These are phyloP conservation scores for Saccharomyces pastorianus DNA, from an alignment of 1,139 yeast genomes.

Conservation along the genomic window DNA sequence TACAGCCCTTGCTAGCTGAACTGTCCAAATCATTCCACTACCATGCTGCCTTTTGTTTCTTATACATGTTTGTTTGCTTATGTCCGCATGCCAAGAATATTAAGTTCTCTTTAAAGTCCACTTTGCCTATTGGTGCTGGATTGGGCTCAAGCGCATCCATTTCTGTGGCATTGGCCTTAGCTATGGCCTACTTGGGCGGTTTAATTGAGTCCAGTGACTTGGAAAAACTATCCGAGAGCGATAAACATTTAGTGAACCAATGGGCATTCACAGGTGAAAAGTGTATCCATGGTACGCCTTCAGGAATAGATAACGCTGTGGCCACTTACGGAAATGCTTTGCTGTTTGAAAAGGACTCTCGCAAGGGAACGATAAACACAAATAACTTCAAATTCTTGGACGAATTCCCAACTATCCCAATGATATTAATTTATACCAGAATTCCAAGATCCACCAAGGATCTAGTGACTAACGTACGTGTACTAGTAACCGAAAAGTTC, in stretches of 20 bases:
- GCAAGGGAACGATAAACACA: constrained; percentile 15
- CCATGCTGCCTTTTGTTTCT: constrained; percentile 78
- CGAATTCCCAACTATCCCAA: constrained; percentile 56
- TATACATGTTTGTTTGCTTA: constrained; percentile 62
- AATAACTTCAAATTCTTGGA: constrained; percentile 18
- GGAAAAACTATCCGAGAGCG: constrained; percentile 33
- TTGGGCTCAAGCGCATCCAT: constrained; percentile 91
- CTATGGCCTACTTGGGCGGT: constrained; percentile 57
- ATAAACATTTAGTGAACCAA: constrained; percentile 56
- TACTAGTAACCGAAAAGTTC: constrained; percentile 39
- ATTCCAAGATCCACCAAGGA: constrained; percentile 83
- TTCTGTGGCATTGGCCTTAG: constrained; percentile 76
- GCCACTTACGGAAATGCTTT: constrained; percentile 97
- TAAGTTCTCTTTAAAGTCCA: constrained; percentile 63
- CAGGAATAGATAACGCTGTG: constrained; percentile 94
- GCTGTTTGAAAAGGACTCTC: constrained; percentile 54
- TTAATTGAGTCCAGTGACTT: constrained; percentile 55
- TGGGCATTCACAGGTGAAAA: constrained; percentile 95
- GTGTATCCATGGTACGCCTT: constrained; percentile 94
- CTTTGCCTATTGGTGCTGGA: constrained; percentile 95
- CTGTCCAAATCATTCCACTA: constrained; percentile 54
- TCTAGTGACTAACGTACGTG: constrained; percentile 70
- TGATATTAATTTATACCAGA: constrained; percentile 74
- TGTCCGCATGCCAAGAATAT: constrained; percentile 46
- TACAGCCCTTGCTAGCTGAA: constrained; percentile 32